Evolutionary conservation across 768 basidiomycete species (phyloP), one percentile per base, ranked within the genome.

Genomic region (Hemileccinum impolitum): DNA sequence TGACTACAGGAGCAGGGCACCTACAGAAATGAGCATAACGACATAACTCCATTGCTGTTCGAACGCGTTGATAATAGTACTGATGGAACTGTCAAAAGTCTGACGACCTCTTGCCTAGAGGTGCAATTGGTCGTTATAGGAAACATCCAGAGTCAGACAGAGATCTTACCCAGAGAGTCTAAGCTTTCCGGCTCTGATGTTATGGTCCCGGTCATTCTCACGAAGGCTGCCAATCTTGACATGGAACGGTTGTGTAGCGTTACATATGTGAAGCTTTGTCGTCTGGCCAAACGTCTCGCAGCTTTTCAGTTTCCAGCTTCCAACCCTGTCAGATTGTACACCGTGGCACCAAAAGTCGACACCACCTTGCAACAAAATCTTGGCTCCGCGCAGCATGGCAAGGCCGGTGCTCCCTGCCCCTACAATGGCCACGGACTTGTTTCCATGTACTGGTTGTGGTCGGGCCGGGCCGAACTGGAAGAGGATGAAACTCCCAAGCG

Each of bases 401-500:
- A 84, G 63, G 1, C 81, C n/a, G n/a, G n/a, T 81, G 54, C 76
- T 81, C 1, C 80, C 81, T 6, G 73, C 78, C 10, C 82, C 82
- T 15, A 84, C 69, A 42, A 84, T 74, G 7, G 75, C 81, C 44
- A 84, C 76, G 5, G 74, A 73, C 63, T 79, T 82, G 23, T 18
- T 45, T 3, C 4, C 51, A 10, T 53, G 50, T 28, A 9, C 39
- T 38, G 17, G 26, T 18, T 31, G 51, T 32, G 47, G 54, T 11
- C 7, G 38, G 10, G 44, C 39, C 17, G 11, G 3, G 18, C 23
- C 23, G 14, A 35, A 42, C 11, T 34, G 57, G 18, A 55, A 26
- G 21, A 58, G 18, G 14, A 50, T 10, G 15, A 48, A 51, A 23
- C 49, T 51, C 6, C 49, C 11, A 12, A 61, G 21, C 3, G 51